These are phyloP conservation scores for Elongisporangium anandrum DNA, from an alignment of 352 stramenopile species.

Conservation along the genomic window DNA sequence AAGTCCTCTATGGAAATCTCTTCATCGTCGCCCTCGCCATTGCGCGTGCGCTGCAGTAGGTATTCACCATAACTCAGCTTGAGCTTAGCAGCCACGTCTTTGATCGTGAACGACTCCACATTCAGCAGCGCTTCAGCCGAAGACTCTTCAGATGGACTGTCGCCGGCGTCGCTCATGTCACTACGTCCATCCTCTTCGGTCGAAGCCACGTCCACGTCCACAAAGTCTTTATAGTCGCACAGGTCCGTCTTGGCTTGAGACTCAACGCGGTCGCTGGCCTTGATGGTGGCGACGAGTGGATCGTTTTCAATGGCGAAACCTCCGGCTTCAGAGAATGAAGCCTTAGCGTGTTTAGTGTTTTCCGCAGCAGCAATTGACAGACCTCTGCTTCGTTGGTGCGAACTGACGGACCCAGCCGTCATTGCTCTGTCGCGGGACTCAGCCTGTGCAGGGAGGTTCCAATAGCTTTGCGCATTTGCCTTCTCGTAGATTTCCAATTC, in stretches of 20 bases:
- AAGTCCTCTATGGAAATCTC: slow-evolving; percentile 53
- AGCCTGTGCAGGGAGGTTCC: background rate
- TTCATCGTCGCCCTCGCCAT: slow-evolving; percentile 10
- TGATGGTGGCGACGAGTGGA: background rate
- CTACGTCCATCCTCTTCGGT: background rate
- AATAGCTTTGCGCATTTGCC: background rate
- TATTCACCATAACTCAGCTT: slow-evolving; percentile 49
- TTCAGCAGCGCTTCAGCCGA: slow-evolving; percentile 31
- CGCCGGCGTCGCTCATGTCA: background rate
- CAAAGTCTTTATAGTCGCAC: background rate
- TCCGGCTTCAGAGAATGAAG: background rate
- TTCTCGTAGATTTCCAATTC: slow-evolving; percentile 71
- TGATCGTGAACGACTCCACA: slow-evolving; percentile 55
- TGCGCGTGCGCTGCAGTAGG: slow-evolving; percentile 19
- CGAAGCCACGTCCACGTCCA: background rate
- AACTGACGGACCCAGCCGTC: background rate
- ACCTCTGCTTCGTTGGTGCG: background rate
- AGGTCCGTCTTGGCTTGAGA: background rate
- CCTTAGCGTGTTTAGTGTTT: background rate
- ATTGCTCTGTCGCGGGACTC: background rate
- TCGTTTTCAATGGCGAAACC: background rate
- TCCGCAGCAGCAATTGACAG: background rate
- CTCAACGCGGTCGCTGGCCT: background rate
- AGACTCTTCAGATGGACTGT: slow-evolving; percentile 4
- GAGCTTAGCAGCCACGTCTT: slow-evolving; percentile 34